Percentiles rank a stretch among this genome's conserved stretches.
Conservation (phyloP, 2,329 filamentous ascomycete species). For the Torrubiellomyces zombiae region DNA sequence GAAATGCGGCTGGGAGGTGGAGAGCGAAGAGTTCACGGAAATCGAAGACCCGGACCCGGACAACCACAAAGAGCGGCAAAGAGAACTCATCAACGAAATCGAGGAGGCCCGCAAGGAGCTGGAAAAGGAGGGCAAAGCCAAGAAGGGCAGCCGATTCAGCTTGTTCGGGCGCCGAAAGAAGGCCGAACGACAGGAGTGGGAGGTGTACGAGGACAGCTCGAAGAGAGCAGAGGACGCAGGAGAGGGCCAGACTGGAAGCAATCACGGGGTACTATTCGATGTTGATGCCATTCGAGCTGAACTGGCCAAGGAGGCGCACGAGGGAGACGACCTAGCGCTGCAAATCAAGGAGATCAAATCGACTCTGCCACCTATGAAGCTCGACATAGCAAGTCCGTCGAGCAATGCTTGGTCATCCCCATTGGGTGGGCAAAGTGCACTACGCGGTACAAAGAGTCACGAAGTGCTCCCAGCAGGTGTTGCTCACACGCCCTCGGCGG, state of each 20-base stretch:
- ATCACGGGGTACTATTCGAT: slow-evolving; percentile 68
- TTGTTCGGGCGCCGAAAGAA: slow-evolving; percentile 76
- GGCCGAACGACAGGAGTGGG: slow-evolving; percentile 74
- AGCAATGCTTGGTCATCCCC: slow-evolving; percentile 8
- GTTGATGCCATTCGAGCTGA: slow-evolving; percentile 86
- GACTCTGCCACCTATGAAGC: slow-evolving; percentile 78
- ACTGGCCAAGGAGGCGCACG: slow-evolving; percentile 46
- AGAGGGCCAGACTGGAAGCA: slow-evolving; percentile 29
- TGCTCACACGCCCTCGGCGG: no score
- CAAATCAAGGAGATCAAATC: slow-evolving; percentile 69
- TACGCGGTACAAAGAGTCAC: slow-evolving; percentile 31
- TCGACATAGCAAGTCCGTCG: slow-evolving; percentile 35
- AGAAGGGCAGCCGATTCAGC: slow-evolving; percentile 42
- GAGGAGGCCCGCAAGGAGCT: slow-evolving; percentile 82
- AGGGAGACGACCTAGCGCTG: slow-evolving; percentile 35
- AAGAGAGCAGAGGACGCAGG: slow-evolving; percentile 22
- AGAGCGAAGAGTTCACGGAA: slow-evolving; percentile 86
- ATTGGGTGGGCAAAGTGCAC: slow-evolving; percentile 6
- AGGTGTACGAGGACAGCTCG: slow-evolving; percentile 63
- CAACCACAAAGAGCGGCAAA: slow-evolving; percentile 71
- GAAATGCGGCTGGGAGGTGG: slow-evolving; percentile 78
- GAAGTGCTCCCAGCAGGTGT: slow-evolving; percentile 16
- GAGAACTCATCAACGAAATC: slow-evolving; percentile 90
- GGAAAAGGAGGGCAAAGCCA: slow-evolving; percentile 60
- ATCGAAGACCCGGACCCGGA: slow-evolving; percentile 97